Conservation (phyloP, 352 stramenopile species). For the Globisporangium abappressorium region DNA sequence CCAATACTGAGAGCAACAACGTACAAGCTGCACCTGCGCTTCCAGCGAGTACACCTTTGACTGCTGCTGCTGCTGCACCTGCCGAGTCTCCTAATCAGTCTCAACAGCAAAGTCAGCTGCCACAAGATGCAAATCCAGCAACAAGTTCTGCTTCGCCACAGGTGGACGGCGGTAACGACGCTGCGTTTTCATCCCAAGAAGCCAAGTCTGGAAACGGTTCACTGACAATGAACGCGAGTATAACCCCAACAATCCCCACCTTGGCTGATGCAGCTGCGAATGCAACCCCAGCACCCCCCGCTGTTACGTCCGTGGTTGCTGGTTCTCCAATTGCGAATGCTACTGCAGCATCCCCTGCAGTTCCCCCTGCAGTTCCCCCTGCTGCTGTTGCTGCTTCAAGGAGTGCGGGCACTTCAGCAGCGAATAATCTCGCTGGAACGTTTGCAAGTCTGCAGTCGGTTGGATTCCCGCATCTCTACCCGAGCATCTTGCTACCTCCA, state of each 20-base stretch:
- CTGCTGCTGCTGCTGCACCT: not conserved
- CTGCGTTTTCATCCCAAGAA: not conserved
- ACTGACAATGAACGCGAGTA: slow-evolving; percentile 11
- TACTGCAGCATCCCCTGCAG: not conserved
- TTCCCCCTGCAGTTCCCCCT: not conserved
- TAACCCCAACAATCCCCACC: slow-evolving; percentile 8
- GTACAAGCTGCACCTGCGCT: not conserved
- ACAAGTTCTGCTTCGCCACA: not conserved
- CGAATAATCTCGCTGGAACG: slow-evolving; percentile 14
- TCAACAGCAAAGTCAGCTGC: not conserved
- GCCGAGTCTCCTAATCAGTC: slow-evolving; percentile 2
- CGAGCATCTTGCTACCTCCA: slow-evolving; percentile 53
- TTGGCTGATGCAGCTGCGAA: not conserved
- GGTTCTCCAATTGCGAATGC: slow-evolving; percentile 1
- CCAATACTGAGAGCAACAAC: slow-evolving; percentile 13
- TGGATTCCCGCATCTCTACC: slow-evolving; percentile 49
- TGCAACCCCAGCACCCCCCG: slow-evolving; percentile 9
- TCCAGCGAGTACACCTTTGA: not conserved
- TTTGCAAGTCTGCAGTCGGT: slow-evolving; percentile 33
- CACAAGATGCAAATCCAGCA: not conserved
- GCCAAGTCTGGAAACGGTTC: slow-evolving; percentile 15
- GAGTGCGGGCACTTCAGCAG: not conserved
- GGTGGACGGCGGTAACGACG: not conserved
- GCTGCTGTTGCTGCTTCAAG: not conserved
- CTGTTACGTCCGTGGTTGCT: slow-evolving; percentile 1